phyloP scores from a whole-genome alignment of 768 basidiomycete species.

The Hydnomerulius pinastri region DNA sequence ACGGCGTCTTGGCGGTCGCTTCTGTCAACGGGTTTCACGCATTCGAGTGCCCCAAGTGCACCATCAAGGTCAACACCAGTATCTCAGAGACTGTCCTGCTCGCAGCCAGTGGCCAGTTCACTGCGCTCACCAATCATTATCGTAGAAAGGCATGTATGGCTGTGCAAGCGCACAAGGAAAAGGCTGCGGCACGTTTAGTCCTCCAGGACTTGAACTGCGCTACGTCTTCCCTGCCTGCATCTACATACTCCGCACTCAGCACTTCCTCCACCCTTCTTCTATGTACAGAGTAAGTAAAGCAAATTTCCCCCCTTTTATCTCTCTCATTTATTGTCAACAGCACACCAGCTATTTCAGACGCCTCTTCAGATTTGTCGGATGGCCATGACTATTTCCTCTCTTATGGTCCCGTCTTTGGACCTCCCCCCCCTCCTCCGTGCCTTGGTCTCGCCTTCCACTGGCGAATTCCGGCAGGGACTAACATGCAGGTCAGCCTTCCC shows the following conservation, averaged over 20 bases:
- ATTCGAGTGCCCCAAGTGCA: background rate
- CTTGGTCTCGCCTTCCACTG: background rate
- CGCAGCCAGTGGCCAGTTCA: background rate
- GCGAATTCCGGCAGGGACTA: background rate
- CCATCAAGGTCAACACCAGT: background rate
- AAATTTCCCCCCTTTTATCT: no score
- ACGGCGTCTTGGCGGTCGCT: background rate
- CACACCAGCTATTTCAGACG: background rate
- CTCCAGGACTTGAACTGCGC: no score
- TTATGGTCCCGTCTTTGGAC: background rate
- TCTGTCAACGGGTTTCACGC: background rate
- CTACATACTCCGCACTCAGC: no score
- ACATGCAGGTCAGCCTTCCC: background rate
- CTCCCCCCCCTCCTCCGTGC: background rate
- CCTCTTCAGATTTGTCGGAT: background rate
- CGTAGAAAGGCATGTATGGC: background rate
- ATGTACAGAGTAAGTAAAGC: no score
- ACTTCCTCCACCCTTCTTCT: no score
- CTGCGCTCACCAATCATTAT: background rate
- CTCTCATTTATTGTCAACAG: no score
- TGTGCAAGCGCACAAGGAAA: background rate
- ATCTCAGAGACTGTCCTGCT: background rate
- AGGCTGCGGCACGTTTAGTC: background rate
- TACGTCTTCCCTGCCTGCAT: no score
- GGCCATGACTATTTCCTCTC: background rate